A percentile compares a stretch with the other conserved stretches of the same genome.
Conservation (phyloP, 2,329 filamentous ascomycete genomes). For the Pyricularia pennisetigena region DNA sequence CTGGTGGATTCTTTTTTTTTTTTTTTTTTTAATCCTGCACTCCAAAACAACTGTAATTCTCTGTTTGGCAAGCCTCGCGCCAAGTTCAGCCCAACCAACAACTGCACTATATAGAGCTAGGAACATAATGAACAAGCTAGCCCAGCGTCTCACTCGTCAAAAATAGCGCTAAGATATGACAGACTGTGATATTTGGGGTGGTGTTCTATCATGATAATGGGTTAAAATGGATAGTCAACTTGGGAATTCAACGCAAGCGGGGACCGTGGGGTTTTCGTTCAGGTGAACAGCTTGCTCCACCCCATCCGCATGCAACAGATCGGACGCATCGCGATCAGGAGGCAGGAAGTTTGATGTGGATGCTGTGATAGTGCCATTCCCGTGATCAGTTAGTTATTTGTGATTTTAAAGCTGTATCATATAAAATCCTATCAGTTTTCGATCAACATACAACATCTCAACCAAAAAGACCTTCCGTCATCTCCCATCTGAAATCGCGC, state of each 20-base stretch:
- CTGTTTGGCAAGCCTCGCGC: background rate
- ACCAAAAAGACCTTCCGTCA: background rate
- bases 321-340: background rate
- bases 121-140: background rate
- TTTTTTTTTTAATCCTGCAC: background rate
- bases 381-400: background rate
- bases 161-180: background rate
- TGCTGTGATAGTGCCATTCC: background rate
- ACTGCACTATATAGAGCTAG: background rate
- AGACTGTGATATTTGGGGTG: background rate
- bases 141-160: background rate
- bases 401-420: background rate
- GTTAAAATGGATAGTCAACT: background rate
- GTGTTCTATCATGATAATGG: background rate
- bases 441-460: background rate
- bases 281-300: background rate
- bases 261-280: background rate
- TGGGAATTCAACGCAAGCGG: background rate
- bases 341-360: background rate
- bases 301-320: background rate
- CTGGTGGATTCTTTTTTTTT: background rate
- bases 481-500: background rate
- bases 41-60: background rate
- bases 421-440: background rate
- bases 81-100: background rate